phyloP scores from a whole-genome alignment of 495 filamentous ascomycete genomes.

The Neurospora discreta region DNA sequence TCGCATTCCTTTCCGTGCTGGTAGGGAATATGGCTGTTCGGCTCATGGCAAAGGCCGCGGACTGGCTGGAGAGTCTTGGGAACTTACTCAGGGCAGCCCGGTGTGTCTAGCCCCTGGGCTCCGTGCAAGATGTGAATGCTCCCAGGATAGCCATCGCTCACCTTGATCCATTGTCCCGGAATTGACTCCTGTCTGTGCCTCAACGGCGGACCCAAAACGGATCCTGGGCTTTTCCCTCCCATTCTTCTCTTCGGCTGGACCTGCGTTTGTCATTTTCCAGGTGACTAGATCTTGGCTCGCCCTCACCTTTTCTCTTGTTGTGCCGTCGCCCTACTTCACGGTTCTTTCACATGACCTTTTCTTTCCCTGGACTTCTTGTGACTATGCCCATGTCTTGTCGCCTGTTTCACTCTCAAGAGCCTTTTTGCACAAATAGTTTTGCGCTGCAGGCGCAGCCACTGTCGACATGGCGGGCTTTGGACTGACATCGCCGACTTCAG shows the following conservation, averaged over 20 bases:
- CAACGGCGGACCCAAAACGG: constrained; percentile 11
- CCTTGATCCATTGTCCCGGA: constrained; percentile 5
- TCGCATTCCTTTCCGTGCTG: constrained; percentile 3
- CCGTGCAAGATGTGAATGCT: constrained; percentile 3
- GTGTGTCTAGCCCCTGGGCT: constrained; percentile 10
- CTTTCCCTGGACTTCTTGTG: neutral
- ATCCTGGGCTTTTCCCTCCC: constrained; percentile 2
- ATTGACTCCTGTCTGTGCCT: constrained; percentile 13
- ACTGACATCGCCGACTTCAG: constrained; percentile 21
- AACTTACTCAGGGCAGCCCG: constrained; percentile 5
- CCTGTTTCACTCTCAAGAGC: neutral
- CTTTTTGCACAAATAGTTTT: neutral
- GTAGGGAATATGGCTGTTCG: constrained; percentile 7
- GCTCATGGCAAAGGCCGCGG: constrained; percentile 1
- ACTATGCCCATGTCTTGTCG: neutral
- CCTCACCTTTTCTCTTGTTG: neutral
- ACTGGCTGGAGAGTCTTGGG: neutral
- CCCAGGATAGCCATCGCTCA: constrained; percentile 8
- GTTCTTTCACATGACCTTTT: neutral
- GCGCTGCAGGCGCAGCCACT: constrained; percentile 6
- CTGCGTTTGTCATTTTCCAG: neutral
- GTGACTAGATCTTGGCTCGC: neutral
- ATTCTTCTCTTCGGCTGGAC: neutral
- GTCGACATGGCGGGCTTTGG: constrained; percentile 19
- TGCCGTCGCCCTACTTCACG: neutral